phyloP scores from a whole-genome alignment of 129 eudicot genomes.

The Lactuca sativa region DNA sequence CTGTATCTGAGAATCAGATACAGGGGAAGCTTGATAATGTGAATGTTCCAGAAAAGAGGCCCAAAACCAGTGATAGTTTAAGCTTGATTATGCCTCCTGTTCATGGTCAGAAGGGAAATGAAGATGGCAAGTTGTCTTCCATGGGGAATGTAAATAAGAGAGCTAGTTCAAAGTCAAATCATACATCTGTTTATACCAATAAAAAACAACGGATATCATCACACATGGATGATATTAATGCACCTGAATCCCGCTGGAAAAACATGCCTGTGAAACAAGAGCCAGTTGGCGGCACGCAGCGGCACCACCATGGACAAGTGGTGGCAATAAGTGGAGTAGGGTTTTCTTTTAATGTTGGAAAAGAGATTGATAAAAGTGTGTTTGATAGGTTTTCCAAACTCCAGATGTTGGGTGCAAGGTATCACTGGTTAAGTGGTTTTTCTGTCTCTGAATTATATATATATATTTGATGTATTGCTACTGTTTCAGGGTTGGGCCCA shows the following conservation, averaged over 20 bases:
- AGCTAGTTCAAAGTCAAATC: conserved; percentile 34
- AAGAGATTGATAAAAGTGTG: conserved; percentile 45
- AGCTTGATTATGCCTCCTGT: conserved; percentile 39
- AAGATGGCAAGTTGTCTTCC: conserved; percentile 44
- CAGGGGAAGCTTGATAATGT: conserved; percentile 43
- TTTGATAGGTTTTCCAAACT: conserved; percentile 64
- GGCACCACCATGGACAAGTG: conserved; percentile 56
- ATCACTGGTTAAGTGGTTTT: conserved; percentile 5
- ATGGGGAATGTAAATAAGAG: conserved; percentile 44
- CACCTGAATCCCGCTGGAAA: conserved; percentile 55
- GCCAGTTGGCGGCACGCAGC: conserved; percentile 23
- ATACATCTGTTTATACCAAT: conserved; percentile 36
- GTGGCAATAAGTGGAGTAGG: conserved; percentile 53
- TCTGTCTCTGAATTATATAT: not conserved
- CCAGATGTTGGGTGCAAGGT: conserved; percentile 58
- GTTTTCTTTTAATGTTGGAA: conserved; percentile 50
- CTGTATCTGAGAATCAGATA: conserved; percentile 43
- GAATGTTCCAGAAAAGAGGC: conserved; percentile 2
- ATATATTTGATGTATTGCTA: conserved; percentile 1
- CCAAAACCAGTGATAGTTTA: conserved; percentile 27
- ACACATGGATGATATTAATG: conserved; percentile 38
- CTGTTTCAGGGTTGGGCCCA: conserved; percentile 58
- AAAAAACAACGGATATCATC: conserved; percentile 18
- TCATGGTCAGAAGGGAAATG: conserved; percentile 57
- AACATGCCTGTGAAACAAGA: conserved; percentile 56